A percentile compares a stretch with the other conserved stretches of the same genome.
These are phyloP conservation scores for Mucor racemosus DNA, from an alignment of 371 early-diverging fungal species.

Conservation along the genomic window DNA sequence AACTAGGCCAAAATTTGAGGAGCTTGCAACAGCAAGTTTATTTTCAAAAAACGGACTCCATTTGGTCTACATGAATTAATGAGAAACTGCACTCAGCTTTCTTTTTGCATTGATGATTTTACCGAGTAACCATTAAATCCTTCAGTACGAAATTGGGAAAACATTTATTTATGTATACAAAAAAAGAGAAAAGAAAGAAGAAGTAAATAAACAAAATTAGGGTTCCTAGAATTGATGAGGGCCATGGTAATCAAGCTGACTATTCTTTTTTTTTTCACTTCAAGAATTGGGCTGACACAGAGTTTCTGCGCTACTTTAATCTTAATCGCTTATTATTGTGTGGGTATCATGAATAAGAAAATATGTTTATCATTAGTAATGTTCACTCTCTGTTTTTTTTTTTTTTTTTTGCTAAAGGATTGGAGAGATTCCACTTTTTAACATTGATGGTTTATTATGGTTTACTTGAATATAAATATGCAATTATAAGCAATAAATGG, in stretches of 20 bases:
- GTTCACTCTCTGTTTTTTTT: neutral
- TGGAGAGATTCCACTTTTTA: too few species aligned
- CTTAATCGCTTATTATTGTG: neutral
- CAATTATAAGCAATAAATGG: neutral
- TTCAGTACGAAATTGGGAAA: slow-evolving; percentile 63
- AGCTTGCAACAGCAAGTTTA: slow-evolving; percentile 85
- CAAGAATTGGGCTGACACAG: slow-evolving; percentile 8
- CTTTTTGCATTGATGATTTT: slow-evolving; percentile 10
- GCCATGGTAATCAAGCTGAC: slow-evolving; percentile 27
- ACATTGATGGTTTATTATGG: too few species aligned
- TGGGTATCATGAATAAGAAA: neutral
- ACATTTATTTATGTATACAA: slow-evolving; percentile 34
- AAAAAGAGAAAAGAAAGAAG: slow-evolving; percentile 2
- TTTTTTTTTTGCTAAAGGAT: neutral
- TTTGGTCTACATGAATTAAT: slow-evolving; percentile 58
- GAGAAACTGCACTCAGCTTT: too few species aligned
- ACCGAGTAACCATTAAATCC: slow-evolving; percentile 73
- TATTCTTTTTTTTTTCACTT: slow-evolving; percentile 12
- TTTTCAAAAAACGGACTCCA: slow-evolving; percentile 94
- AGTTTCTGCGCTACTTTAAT: neutral
- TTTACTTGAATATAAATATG: neutral
- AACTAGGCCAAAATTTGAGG: slow-evolving; percentile 94
- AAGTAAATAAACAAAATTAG: slow-evolving; percentile 10
- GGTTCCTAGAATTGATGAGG: neutral
- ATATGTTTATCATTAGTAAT: slow-evolving; percentile 2